A percentile compares a stretch with the other conserved stretches of the same genome.
Conservation (phyloP, 306 rosid genomes). For the Vachellia collinsii region DNA sequence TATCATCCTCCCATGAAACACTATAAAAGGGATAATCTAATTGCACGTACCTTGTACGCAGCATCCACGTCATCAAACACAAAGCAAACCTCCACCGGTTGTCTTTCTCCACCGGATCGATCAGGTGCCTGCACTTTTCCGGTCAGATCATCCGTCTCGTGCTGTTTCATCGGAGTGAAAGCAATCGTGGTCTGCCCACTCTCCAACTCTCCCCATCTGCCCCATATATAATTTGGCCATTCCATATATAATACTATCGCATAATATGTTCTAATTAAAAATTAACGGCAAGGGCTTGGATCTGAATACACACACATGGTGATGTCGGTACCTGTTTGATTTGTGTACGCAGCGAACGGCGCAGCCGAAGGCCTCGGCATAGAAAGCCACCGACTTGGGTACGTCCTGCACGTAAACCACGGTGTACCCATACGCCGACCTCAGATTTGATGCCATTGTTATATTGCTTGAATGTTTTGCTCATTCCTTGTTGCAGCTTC, state of each 20-base stretch:
- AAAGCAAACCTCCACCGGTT: constrained; percentile 72
- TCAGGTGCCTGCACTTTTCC: constrained; percentile 54
- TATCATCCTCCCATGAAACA: no score
- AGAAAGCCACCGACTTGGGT: constrained; percentile 66
- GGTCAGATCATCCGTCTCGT: constrained; percentile 74
- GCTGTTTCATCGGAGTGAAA: constrained; percentile 78
- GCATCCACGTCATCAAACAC: constrained; percentile 71
- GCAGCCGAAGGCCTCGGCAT: constrained; percentile 74
- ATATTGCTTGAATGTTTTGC: background rate
- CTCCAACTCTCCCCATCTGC: constrained; percentile 90
- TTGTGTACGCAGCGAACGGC: constrained; percentile 76
- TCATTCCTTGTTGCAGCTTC: background rate
- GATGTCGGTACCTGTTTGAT: constrained; percentile 52
- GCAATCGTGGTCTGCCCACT: constrained; percentile 82
- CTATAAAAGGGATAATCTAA: no score
- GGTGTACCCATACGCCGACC: constrained; percentile 63
- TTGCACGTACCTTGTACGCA: constrained; percentile 49
- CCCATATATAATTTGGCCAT: background rate
- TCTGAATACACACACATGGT: no score
- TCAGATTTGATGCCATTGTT: constrained; percentile 54
- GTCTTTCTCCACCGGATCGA: constrained; percentile 48
- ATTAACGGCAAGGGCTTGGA: no score
- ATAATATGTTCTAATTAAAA: no score
- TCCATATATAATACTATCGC: no score
- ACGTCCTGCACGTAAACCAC: constrained; percentile 78